Conservation (phyloP, 1,284 basidiomycete genomes). For the Polyporus tsugae region DNA sequence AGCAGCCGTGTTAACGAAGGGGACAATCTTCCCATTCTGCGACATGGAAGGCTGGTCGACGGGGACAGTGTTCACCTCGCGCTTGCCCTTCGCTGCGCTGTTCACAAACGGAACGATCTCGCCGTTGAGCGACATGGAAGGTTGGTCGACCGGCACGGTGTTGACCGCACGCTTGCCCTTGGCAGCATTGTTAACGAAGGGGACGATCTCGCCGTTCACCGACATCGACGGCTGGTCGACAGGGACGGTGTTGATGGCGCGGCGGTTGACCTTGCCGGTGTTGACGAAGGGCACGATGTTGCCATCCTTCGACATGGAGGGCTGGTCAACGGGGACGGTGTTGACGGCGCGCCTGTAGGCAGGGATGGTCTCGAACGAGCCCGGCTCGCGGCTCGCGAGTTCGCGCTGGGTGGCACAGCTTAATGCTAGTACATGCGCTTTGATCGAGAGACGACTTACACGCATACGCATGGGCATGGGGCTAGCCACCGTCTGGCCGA, state of each 20-base stretch:
- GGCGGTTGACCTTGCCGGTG: constrained; percentile 22
- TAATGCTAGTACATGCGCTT: not conserved
- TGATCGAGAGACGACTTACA: constrained; percentile 40
- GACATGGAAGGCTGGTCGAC: constrained; percentile 40
- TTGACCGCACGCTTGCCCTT: constrained; percentile 21
- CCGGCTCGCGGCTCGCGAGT: constrained; percentile 42
- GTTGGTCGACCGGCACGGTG: constrained; percentile 43
- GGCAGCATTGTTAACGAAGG: constrained; percentile 19
- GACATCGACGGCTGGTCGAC: constrained; percentile 41
- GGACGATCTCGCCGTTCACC: constrained; percentile 32
- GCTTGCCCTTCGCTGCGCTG: constrained; percentile 36
- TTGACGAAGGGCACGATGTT: constrained; percentile 33
- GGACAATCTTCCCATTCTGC: constrained; percentile 31
- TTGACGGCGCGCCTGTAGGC: constrained; percentile 51
- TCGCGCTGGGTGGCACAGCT: constrained; percentile 32
- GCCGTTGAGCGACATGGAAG: constrained; percentile 38
- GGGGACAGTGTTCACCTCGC: constrained; percentile 44
- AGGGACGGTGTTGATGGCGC: constrained; percentile 39
- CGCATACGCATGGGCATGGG: constrained; percentile 54
- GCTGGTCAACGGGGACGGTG: constrained; percentile 46
- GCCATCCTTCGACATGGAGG: constrained; percentile 38
- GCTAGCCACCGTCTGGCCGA: constrained; percentile 53
- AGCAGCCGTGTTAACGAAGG: constrained; percentile 33
- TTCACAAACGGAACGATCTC: constrained; percentile 37
- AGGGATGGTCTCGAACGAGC: constrained; percentile 54